Evolutionary conservation across 2,329 filamentous ascomycete species (phyloP), one percentile per base, ranked within the genome.

Genomic region (Sclerotiophoma versabilis): DNA sequence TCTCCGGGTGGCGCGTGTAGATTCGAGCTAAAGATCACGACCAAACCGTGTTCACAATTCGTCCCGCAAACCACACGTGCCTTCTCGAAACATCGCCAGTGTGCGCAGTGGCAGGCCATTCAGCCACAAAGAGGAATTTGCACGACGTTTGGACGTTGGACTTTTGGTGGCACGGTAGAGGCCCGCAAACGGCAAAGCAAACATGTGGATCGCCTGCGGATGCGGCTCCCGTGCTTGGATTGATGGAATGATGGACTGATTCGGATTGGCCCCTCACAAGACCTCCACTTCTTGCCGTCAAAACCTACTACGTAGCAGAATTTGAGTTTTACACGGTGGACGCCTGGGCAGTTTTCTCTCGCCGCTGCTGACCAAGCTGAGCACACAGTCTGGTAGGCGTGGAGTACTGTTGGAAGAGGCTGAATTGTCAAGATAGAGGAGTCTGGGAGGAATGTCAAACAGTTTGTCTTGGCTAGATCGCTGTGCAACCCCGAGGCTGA

Each of bases 191-290:
- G 32, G 44, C 26, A 46, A 23, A 23, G 41, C 27, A 45, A 41
- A 51, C 38, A 38, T 27, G 32, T 49, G 32, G 50, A 34, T 26
- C 38, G 32, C 19, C 42, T 27, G 37, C 50, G 44, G 45, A 38
- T 39, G 38, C 38, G 27, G 32, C 44, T 54, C 50, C 49, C n/a
- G 27, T 25, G 20, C 32, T 44, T 37, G 37, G 29, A 37, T 48
- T 43, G 37, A 48, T 38, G 38, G 38, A n/a, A 37, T 36, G 29
- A 37, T 48, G 37, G 37, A 48, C 33, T 32, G 38, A n/a, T 32
- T 36, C 20, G 5, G 10, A 30, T 9, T 33, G 27, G 44, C 38
- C 50, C 36, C 42, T 50, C 38, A 32, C 36, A 34, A 36, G 27
- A 30, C 30, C 32, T 38, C 17, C 15, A 34, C 32, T 54, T 17